A percentile compares a stretch with the other conserved stretches of the same genome.
Conservation (phyloP, 1,284 basidiomycete genomes). For the Amylostereum chailletii region DNA sequence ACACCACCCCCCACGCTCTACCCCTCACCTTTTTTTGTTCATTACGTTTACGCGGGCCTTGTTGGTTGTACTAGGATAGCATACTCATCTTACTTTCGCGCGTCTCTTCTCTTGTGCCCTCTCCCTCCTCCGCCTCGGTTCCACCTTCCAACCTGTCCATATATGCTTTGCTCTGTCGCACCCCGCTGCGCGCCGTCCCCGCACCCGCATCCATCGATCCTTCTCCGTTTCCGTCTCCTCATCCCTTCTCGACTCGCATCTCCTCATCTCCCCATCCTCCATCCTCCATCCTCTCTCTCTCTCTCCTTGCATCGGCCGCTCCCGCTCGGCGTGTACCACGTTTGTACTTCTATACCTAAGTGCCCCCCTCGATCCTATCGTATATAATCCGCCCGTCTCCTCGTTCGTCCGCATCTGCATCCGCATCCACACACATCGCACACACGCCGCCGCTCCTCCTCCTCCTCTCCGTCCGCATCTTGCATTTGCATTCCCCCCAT, state of each 20-base stretch:
- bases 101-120: not conserved
- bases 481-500: too few species aligned
- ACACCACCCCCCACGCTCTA: not conserved
- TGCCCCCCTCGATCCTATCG: not conserved
- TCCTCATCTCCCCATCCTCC: not conserved
- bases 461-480: too few species aligned
- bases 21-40: not conserved
- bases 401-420: too few species aligned
- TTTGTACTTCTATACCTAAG: not conserved
- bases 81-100: constrained; percentile 1
- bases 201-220: not conserved
- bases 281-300: not conserved
- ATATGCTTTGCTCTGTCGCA: not conserved
- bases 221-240: not conserved
- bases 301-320: not conserved
- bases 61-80: too few species aligned
- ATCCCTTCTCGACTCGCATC: not conserved
- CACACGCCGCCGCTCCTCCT: too few species aligned
- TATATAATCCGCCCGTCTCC: too few species aligned
- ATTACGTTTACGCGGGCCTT: not conserved
- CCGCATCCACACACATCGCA: too few species aligned
- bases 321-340: not conserved
- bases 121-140: constrained; percentile 4
- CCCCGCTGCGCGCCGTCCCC: not conserved
- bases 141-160: not conserved